Evolutionary conservation across 2,329 filamentous ascomycete genomes (phyloP).

Genomic region (Lachnellula hyalina): DNA sequence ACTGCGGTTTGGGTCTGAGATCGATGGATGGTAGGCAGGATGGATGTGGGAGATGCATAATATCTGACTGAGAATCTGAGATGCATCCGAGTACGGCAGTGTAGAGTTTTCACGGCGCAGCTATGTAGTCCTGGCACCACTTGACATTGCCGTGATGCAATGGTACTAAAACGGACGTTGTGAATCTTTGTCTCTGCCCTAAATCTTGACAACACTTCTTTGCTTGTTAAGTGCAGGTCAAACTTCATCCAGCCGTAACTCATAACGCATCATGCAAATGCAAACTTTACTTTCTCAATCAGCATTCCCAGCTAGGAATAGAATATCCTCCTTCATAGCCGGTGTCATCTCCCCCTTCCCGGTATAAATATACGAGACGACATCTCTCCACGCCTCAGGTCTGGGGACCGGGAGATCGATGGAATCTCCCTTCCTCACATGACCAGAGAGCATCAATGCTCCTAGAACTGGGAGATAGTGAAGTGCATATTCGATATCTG

Average conservation of each 20-base stretch:
- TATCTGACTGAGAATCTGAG: too few species aligned
- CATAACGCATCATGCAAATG: background rate
- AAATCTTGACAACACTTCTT: too few species aligned
- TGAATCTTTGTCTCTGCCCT: background rate
- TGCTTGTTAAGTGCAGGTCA: too few species aligned
- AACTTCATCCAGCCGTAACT: too few species aligned
- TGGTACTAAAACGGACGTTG: conserved; percentile 6
- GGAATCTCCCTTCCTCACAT: conserved; percentile 46
- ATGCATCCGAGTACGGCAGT: too few species aligned
- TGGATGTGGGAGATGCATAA: too few species aligned
- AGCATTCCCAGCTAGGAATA: conserved; percentile 46
- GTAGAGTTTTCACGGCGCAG: too few species aligned
- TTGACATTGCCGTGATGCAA: conserved; percentile 5
- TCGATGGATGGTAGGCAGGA: too few species aligned
- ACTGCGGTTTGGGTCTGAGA: too few species aligned
- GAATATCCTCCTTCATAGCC: conserved; percentile 47
- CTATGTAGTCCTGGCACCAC: too few species aligned
- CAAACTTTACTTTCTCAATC: background rate
- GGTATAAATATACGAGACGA: conserved; percentile 51
- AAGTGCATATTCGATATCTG: conserved; percentile 46
- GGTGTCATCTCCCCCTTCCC: conserved; percentile 42
- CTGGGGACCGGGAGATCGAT: conserved; percentile 54
- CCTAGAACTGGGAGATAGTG: conserved; percentile 49
- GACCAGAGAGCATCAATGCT: conserved; percentile 48
- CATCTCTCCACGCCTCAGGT: conserved; percentile 51